Evolutionary conservation across 371 early-diverging fungal genomes (phyloP).

Genomic region (Lichtheimia ornata): DNA sequence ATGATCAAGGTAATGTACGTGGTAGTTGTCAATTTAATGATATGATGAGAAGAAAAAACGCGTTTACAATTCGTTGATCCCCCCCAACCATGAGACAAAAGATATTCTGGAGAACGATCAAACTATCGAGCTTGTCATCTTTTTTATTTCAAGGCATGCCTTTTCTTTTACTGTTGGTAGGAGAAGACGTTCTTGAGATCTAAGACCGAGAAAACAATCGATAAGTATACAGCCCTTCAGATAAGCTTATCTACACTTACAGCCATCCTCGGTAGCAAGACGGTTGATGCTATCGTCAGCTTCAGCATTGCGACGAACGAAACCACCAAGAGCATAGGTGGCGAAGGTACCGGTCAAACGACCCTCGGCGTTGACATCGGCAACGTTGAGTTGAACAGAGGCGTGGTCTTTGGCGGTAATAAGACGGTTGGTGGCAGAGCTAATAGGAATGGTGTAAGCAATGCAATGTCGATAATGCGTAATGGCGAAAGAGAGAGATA

Average conservation of each 20-base stretch:
- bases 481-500: background rate
- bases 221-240: background rate
- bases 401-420: conserved; percentile 91
- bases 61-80: too few species aligned
- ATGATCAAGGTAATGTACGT: too few species aligned
- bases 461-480: background rate
- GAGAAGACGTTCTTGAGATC: conserved; percentile 21
- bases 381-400: conserved; percentile 97
- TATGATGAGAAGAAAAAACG: too few species aligned
- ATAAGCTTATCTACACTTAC: conserved; percentile 31
- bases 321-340: conserved; percentile 94
- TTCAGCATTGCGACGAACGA: conserved; percentile 89
- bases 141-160: background rate
- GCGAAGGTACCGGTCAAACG: conserved; percentile 74
- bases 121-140: too few species aligned
- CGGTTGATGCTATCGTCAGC: conserved; percentile 97
- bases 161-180: conserved; percentile 17
- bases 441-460: conserved; percentile 7
- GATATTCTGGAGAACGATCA: too few species aligned
- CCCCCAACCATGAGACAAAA: too few species aligned
- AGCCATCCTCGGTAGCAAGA: conserved; percentile 89
- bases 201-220: background rate
- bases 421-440: conserved; percentile 57
- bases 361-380: conserved; percentile 91
- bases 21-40: too few species aligned